phyloP scores from a whole-genome alignment of 768 basidiomycete species.

The Mycena amicta region DNA sequence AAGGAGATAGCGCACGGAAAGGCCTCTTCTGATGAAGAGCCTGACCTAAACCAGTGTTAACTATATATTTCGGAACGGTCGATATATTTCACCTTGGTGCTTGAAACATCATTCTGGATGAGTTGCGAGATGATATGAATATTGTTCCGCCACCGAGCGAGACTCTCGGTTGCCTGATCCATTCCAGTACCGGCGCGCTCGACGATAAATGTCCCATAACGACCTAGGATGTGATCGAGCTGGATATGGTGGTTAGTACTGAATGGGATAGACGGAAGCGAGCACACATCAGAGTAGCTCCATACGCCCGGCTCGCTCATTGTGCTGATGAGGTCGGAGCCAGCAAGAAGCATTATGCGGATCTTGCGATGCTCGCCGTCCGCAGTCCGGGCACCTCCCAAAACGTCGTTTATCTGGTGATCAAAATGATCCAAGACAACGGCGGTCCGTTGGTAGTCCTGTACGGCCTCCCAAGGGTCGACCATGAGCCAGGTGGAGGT shows the following conservation, averaged over 20 bases:
- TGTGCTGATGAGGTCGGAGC: slow-evolving; percentile 96
- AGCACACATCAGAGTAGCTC: slow-evolving; percentile 88
- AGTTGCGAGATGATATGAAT: slow-evolving; percentile 92
- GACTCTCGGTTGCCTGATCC: slow-evolving; percentile 75
- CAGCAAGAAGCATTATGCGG: slow-evolving; percentile 92
- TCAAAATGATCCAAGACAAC: slow-evolving; percentile 98
- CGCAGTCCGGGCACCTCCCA: slow-evolving; percentile 75
- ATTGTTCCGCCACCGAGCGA: slow-evolving; percentile 78
- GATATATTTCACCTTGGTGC: slow-evolving; percentile 69
- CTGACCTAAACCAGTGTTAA: slow-evolving; percentile 45
- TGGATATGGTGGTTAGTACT: slow-evolving; percentile 34
- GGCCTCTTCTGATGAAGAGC: slow-evolving; percentile 74
- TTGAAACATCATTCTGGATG: slow-evolving; percentile 96
- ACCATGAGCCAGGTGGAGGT: slow-evolving; percentile 96
- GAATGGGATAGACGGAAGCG: slow-evolving; percentile 8
- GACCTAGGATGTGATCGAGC: slow-evolving; percentile 95
- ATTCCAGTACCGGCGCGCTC: slow-evolving; percentile 94
- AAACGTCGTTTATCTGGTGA: slow-evolving; percentile 84
- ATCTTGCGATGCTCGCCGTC: slow-evolving; percentile 77
- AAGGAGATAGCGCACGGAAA: slow-evolving; percentile 87
- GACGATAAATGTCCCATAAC: slow-evolving; percentile 92
- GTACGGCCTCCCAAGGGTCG: slow-evolving; percentile 96
- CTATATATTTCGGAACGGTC: neutral
- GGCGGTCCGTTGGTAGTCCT: slow-evolving; percentile 93
- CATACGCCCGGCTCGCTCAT: slow-evolving; percentile 99